Base-by-base conservation (phyloP, 768 basidiomycete genomes). In the Nidularia sp. region DNA sequence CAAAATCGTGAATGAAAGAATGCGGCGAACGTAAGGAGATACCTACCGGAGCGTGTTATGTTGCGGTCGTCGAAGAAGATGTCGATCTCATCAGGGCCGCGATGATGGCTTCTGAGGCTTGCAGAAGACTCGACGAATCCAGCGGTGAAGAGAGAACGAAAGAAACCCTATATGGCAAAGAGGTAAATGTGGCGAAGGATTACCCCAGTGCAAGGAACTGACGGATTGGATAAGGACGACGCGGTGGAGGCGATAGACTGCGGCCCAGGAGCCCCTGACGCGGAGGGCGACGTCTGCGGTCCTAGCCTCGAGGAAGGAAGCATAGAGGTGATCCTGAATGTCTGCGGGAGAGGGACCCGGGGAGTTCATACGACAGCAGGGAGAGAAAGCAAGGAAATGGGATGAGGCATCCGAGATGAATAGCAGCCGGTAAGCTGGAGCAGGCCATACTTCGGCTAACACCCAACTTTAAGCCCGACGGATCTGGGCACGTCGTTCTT, bases 181-280 rank as follows among this genome's bases (percentile, higher is more conserved):
- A 45, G 9, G 9, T 45, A 45, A 12, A 35, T 47, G 54, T 48
- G 36, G 42, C 45, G 53, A n/a, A 47, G 49, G 59, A 55, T 44
- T 45, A 52, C 41, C 12, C 3, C 33, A 57, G 39, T n/a, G 39
- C 9, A 35, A 36, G n/a, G 44, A 18, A 55, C 60, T 51, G 50
- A 90, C 91, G 6, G 92, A 84, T 67, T 96, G 94, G 42, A 93
- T 91, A 53, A 96, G 83, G 36, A 97, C 83, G 49, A 95, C 86
- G 25, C 85, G 79, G 67, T 97, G 94, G 5, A 93, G 73, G 43
- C 75, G 80, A 72, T 95, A 97, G 34, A 83, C 71, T 1, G 89
- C 88, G 47, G 70, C 66, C 92, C 78, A 80, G 2, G 84, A 74
- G 3, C 82, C 87, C 29, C 73, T 69, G 15, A 95, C 78, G 46